Evolutionary conservation across 2,329 filamentous ascomycete genomes (phyloP).

Genomic region (Blumeria graminis): DNA sequence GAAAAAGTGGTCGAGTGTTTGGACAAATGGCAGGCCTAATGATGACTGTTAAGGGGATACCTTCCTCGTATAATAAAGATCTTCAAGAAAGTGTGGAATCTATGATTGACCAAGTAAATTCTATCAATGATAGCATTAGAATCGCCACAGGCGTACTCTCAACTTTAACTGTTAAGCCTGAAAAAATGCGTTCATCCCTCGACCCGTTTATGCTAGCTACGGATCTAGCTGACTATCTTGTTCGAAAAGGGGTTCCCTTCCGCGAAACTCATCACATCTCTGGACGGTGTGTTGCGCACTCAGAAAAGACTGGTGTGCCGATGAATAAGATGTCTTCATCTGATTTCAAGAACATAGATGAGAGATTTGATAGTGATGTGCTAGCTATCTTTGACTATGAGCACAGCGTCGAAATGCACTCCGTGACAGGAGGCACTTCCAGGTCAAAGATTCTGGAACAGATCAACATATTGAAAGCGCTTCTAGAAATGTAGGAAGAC

Average conservation of each 20-base stretch:
- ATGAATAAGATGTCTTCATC: constrained; percentile 47
- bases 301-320: constrained; percentile 37
- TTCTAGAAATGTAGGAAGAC: constrained; percentile 3
- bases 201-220: constrained; percentile 66
- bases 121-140: constrained; percentile 53
- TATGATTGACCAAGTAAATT: constrained; percentile 68
- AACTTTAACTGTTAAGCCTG: constrained; percentile 43
- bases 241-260: constrained; percentile 38
- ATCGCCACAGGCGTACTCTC: constrained; percentile 63
- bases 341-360: constrained; percentile 43
- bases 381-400: constrained; percentile 55
- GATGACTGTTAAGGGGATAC: constrained; percentile 46
- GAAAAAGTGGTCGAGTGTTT: constrained; percentile 53
- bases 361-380: constrained; percentile 48
- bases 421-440: constrained; percentile 57
- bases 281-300: constrained; percentile 45
- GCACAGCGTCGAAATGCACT: constrained; percentile 55
- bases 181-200: constrained; percentile 57
- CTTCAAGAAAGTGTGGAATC: constrained; percentile 72
- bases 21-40: constrained; percentile 64
- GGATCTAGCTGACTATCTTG: constrained; percentile 34
- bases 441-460: constrained; percentile 40
- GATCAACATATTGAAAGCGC: constrained; percentile 25
- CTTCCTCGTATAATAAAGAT: constrained; percentile 68
- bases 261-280: constrained; percentile 60